Percentiles rank a stretch among this genome's conserved stretches.
These are phyloP conservation scores for Cytospora mali DNA, from an alignment of 2,329 filamentous ascomycete species.

Conservation along the genomic window DNA sequence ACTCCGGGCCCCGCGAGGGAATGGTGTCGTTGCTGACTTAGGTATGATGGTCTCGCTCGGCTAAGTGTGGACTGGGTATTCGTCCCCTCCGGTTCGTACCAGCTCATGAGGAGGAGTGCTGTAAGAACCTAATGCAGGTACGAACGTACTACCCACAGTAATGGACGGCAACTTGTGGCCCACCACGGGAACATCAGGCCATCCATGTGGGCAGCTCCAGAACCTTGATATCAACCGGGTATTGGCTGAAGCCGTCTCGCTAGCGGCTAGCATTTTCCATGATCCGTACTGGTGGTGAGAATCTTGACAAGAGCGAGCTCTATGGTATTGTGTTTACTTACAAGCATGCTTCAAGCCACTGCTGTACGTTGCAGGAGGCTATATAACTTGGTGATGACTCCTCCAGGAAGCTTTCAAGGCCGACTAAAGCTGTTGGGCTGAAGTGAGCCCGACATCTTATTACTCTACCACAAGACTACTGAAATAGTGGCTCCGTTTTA, in stretches of 20 bases:
- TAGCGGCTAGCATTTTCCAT: neutral
- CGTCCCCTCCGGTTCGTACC: neutral
- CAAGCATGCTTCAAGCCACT: slow-evolving; percentile 2
- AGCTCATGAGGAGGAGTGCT: neutral
- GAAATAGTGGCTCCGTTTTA: slow-evolving; percentile 18
- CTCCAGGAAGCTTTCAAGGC: neutral
- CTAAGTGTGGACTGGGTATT: neutral
- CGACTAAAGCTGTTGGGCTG: slow-evolving; percentile 15
- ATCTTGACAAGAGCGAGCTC: slow-evolving; percentile 18
- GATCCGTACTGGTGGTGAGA: neutral
- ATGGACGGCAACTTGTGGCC: neutral
- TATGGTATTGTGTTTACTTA: slow-evolving; percentile 19
- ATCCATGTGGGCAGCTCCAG: neutral
- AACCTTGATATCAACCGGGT: neutral
- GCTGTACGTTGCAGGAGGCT: slow-evolving; percentile 5
- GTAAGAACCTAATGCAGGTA: slow-evolving; percentile 2
- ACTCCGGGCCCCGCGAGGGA: neutral
- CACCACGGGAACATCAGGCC: neutral
- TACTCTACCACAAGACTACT: neutral
- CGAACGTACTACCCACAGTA: neutral
- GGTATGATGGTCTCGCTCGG: neutral
- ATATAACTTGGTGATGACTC: neutral
- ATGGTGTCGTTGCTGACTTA: neutral
- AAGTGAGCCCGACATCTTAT: slow-evolving; percentile 23
- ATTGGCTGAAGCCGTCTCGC: slow-evolving; percentile 13